Conservation (phyloP, 1,284 basidiomycete genomes). For the Trichosporon ovoides region DNA sequence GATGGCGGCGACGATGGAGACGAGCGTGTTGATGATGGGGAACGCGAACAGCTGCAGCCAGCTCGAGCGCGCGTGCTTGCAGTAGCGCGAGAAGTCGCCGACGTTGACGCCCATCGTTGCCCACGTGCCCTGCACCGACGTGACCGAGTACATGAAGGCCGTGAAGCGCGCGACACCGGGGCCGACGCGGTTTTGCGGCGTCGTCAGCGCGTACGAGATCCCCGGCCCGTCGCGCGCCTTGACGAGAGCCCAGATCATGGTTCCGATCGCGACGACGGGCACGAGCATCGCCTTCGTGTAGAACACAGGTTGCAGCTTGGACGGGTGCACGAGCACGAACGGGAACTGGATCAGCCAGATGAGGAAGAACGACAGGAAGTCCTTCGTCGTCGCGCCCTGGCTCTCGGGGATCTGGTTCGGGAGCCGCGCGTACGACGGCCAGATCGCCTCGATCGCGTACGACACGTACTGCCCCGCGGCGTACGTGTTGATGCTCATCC, state of each 20-base stretch:
- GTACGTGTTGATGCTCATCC: constrained; percentile 61
- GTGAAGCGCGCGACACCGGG: constrained; percentile 11
- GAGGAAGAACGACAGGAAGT: constrained; percentile 61
- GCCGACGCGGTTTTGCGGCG: constrained; percentile 7
- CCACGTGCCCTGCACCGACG: constrained; percentile 16
- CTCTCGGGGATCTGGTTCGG: constrained; percentile 21
- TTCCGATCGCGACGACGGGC: constrained; percentile 60
- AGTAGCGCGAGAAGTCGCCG: constrained; percentile 22
- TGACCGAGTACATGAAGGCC: constrained; percentile 21
- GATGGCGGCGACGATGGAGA: constrained; percentile 46
- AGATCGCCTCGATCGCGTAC: constrained; percentile 25
- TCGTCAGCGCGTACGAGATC: constrained; percentile 53
- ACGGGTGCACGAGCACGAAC: constrained; percentile 66
- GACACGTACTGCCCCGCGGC: constrained; percentile 28
- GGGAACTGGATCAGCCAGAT: constrained; percentile 59
- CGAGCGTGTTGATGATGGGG: constrained; percentile 16
- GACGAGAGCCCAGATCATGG: constrained; percentile 58
- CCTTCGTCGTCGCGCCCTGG: constrained; percentile 45
- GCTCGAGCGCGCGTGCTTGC: constrained; percentile 7
- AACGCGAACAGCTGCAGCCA: constrained; percentile 18
- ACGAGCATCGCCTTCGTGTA: constrained; percentile 59
- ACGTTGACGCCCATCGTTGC: constrained; percentile 19
- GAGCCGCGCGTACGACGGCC: constrained; percentile 22
- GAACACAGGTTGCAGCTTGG: constrained; percentile 66
- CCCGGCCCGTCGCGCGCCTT: constrained; percentile 45